Evolutionary conservation across 306 rosid genomes (phyloP), one percentile per base, ranked within the genome.

Genomic region (Cicer arietinum): DNA sequence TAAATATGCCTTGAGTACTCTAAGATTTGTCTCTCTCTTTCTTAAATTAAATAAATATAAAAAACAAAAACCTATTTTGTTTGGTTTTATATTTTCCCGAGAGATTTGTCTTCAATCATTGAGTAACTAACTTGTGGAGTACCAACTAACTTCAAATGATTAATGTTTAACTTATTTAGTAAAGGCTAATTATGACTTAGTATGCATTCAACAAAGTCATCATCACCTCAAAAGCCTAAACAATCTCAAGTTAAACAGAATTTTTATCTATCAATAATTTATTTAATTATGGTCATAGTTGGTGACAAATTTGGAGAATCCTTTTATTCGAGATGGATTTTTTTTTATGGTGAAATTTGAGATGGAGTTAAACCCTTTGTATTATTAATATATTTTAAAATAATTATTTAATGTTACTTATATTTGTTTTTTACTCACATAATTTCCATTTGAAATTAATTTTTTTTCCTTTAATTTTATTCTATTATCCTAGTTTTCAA

Each of bases 31-130:
- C 85, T 74, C 54, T 84, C 11, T 50, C 51, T 69, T 50, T 56
- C 42, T 25, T 25, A 25, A 25, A 25, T 25, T 25, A 25, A 25
- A 25, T 25, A 25, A 25, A 25, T 25, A 35, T 14, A 54, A 9
- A 22, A 14, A 8, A 35, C 37, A 13, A 14, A 57, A 81, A 63
- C 35, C 8, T 45, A 63, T 46, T 77, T 72, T 52, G 67, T 43
- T 42, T 47, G 20, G 79, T 59, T 41, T 72, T 58, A 37, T 57
- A 73, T 81, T 79, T 66, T 72, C 86, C 79, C 86, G 30, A 73
- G 79, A 81, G 73, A 77, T 86, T 77, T 85, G 85, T 74, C 71
- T 71, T 70, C 87, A 80, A 86, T 85, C 86, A 87, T 83, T 69
- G 79, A 70, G 11, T 71, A 82, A 79, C 88, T 79, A 81, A 84